Conservation (phyloP, 2,329 filamentous ascomycete genomes). For the Plectosphaerella plurivora region DNA sequence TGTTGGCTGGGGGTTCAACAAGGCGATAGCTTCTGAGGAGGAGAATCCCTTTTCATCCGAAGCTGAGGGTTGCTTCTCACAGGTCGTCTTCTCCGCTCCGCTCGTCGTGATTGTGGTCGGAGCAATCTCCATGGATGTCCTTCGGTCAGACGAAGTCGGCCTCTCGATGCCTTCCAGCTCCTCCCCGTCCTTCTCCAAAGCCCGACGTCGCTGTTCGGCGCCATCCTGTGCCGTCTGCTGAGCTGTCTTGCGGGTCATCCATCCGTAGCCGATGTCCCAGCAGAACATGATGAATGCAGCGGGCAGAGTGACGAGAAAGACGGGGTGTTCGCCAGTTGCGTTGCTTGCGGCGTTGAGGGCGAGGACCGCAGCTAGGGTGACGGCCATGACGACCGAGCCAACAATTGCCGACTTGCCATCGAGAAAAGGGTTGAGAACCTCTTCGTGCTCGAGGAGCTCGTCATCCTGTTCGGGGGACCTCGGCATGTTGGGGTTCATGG, state of each 20-base stretch:
- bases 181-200: conserved; percentile 7
- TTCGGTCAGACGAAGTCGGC: too few species aligned
- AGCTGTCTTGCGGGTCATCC: conserved; percentile 58
- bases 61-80: too few species aligned
- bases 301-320: conserved; percentile 65
- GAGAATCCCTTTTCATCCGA: too few species aligned
- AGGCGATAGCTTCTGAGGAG: too few species aligned
- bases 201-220: conserved; percentile 21
- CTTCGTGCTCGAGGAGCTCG: conserved; percentile 57
- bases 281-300: conserved; percentile 64
- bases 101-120: too few species aligned
- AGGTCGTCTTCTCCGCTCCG: too few species aligned
- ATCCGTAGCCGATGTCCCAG: conserved; percentile 62
- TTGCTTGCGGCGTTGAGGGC: conserved; percentile 58
- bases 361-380: conserved; percentile 60
- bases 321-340: conserved; percentile 44
- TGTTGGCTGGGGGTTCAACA: conserved; percentile 14
- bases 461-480: conserved; percentile 39
- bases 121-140: too few species aligned
- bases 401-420: conserved; percentile 62
- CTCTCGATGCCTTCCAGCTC: too few species aligned
- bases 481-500: conserved; percentile 62
- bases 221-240: conserved; percentile 57
- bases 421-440: conserved; percentile 70
- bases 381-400: conserved; percentile 61